Evolutionary conservation across 257 asterid genomes (phyloP).

Genomic region (Avicennia marina): DNA sequence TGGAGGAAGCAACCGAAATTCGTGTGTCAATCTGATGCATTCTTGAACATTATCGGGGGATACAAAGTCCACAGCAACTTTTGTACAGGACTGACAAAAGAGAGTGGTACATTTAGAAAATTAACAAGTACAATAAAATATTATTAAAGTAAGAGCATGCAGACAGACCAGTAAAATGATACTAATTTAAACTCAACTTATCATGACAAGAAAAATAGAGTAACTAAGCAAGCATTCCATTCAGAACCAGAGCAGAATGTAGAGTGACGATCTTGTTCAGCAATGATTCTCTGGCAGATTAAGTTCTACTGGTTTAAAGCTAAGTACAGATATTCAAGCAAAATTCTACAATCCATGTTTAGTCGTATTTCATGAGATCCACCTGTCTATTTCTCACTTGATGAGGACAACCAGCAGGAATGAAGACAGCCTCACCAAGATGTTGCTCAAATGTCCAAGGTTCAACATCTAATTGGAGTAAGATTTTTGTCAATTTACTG

Average conservation of each 20-base stretch:
- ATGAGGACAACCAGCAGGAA: conserved; percentile 92
- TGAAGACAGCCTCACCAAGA: conserved; percentile 84
- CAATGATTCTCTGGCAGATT: too few relatives aligned
- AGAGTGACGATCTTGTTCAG: too few relatives aligned
- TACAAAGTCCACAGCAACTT: conserved; percentile 78
- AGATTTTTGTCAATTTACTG: conserved; percentile 8
- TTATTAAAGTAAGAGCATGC: neutral
- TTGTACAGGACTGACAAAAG: conserved; percentile 55
- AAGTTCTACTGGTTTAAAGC: too few relatives aligned
- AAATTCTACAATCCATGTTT: too few relatives aligned
- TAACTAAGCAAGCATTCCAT: too few relatives aligned
- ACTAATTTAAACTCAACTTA: too few relatives aligned
- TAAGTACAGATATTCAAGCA: too few relatives aligned
- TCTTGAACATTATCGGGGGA: conserved; percentile 70
- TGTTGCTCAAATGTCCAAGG: conserved; percentile 87
- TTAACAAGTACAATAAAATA: neutral
- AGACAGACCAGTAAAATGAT: too few relatives aligned
- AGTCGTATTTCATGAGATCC: neutral
- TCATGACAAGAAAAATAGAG: too few relatives aligned
- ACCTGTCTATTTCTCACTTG: conserved; percentile 87
- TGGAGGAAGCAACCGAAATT: conserved; percentile 61
- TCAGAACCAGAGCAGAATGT: too few relatives aligned
- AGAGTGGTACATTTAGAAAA: neutral
- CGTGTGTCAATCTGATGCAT: conserved; percentile 56
- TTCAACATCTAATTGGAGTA: conserved; percentile 47